Evolutionary conservation across 2,329 filamentous ascomycete species (phyloP).

Genomic region (Pyrenochaeta sp.): DNA sequence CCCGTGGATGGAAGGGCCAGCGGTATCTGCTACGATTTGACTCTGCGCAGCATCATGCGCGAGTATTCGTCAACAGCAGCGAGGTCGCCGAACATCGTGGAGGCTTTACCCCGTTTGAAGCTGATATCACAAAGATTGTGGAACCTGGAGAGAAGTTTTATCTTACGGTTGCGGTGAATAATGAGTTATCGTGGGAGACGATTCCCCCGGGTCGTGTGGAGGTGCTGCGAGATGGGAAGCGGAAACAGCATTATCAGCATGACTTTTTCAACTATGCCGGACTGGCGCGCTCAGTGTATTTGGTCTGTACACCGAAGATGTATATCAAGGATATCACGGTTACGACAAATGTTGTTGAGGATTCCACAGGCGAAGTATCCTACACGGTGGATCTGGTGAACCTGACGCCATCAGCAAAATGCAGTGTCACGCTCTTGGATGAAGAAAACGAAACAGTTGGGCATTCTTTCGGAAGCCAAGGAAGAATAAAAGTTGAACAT

Average conservation of each 20-base stretch:
- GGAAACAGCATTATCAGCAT: slow-evolving; percentile 12
- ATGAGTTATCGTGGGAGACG: slow-evolving; percentile 9
- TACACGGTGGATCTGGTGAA: no score
- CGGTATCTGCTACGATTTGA: slow-evolving; percentile 10
- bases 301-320: slow-evolving; percentile 7
- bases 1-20: slow-evolving; percentile 3
- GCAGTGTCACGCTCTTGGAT: background rate
- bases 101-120: slow-evolving; percentile 15
- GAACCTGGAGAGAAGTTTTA: slow-evolving; percentile 5
- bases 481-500: slow-evolving; percentile 1
- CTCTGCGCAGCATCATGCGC: slow-evolving; percentile 12
- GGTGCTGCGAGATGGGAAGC: background rate
- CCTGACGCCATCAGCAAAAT: background rate
- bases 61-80: slow-evolving; percentile 9
- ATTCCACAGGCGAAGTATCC: slow-evolving; percentile 1
- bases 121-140: slow-evolving; percentile 9
- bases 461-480: background rate
- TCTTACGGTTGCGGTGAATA: slow-evolving; percentile 12
- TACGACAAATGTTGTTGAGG: slow-evolving; percentile 7
- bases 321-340: slow-evolving; percentile 11
- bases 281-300: slow-evolving; percentile 13
- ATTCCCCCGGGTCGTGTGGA: slow-evolving; percentile 12
- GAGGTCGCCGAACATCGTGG: slow-evolving; percentile 7
- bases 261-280: slow-evolving; percentile 21
- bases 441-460: slow-evolving; percentile 1